Evolutionary conservation across 1,139 yeast genomes (phyloP).

Genomic region (Blastobotrys proliferans): DNA sequence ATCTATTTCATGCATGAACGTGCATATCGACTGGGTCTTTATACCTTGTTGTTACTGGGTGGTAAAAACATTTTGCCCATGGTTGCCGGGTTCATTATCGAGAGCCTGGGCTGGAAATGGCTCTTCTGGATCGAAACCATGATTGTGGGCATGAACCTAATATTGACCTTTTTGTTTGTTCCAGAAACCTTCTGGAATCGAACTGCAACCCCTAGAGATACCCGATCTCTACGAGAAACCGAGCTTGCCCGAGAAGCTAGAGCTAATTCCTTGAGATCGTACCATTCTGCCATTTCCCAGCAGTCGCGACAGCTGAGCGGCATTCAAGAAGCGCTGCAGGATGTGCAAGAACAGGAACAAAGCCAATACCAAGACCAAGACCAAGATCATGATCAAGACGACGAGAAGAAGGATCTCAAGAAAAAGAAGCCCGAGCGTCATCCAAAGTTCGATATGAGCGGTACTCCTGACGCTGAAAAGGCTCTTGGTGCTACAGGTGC

Average conservation of each 20-base stretch:
- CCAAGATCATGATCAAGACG: neutral
- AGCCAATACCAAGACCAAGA: too few relatives aligned
- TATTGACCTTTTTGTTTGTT: slow-evolving; percentile 50
- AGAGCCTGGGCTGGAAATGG: slow-evolving; percentile 54
- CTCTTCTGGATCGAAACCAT: slow-evolving; percentile 57
- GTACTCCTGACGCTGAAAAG: slow-evolving; percentile 2
- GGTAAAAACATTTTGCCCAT: slow-evolving; percentile 61
- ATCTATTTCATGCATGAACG: slow-evolving; percentile 62
- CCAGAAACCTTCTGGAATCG: slow-evolving; percentile 68
- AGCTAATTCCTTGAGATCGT: slow-evolving; percentile 18
- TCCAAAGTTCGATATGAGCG: neutral
- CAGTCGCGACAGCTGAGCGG: too few relatives aligned
- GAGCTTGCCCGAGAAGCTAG: slow-evolving; percentile 45
- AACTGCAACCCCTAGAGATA: slow-evolving; percentile 47
- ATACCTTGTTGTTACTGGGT: slow-evolving; percentile 57
- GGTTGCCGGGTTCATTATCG: slow-evolving; percentile 51
- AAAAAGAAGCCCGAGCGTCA: neutral
- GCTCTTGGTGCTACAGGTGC: too few relatives aligned
- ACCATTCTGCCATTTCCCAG: neutral
- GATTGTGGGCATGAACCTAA: slow-evolving; percentile 46
- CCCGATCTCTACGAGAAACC: slow-evolving; percentile 49
- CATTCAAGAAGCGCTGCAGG: too few relatives aligned
- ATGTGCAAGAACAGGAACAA: too few relatives aligned
- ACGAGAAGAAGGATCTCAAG: neutral
- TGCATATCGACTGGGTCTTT: slow-evolving; percentile 59